Conservation (phyloP, 148 eudicot species). For the Chenopodium formosanum region DNA sequence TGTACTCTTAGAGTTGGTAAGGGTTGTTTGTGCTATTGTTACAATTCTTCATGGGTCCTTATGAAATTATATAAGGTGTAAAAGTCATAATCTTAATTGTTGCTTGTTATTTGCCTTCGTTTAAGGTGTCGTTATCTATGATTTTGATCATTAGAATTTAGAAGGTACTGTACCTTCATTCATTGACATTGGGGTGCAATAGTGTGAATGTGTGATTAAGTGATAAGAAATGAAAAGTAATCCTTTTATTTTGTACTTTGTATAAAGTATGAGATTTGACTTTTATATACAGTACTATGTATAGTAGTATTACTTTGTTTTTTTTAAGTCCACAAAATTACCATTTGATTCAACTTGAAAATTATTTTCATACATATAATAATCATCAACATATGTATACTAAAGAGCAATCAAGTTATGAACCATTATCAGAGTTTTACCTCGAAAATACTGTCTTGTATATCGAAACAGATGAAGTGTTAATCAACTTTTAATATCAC, state of each 20-base stretch:
- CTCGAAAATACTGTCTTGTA: not conserved
- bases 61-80: not conserved
- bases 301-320: no score
- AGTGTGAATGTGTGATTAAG: not conserved
- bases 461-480: not conserved
- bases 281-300: no score
- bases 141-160: not conserved
- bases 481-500: no score
- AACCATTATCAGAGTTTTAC: not conserved
- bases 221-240: not conserved
- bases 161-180: not conserved
- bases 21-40: not conserved
- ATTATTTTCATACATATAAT: no score
- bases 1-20: no score
- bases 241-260: not conserved
- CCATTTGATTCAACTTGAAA: no score
- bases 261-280: not conserved
- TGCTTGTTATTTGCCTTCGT: not conserved
- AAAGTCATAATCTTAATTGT: not conserved
- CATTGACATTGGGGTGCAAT: not conserved
- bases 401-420: no score
- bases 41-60: not conserved
- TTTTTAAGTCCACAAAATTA: no score
- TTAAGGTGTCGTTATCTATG: not conserved
- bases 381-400: no score